Evolutionary conservation across 208 protist genomes (phyloP).

Genomic region (Acanthamoeba healyi): DNA sequence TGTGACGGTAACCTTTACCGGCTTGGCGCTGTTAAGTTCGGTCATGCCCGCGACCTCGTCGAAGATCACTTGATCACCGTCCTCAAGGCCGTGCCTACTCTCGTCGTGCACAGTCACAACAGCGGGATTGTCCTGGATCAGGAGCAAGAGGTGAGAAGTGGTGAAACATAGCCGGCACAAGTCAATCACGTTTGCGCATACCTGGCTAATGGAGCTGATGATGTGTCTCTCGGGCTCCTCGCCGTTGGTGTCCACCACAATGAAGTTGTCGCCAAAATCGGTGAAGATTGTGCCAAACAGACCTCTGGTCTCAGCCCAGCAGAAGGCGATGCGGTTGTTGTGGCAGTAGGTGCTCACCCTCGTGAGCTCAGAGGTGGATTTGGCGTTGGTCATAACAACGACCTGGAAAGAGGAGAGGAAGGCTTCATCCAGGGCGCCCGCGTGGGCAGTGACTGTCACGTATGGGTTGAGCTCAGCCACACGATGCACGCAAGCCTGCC

Average conservation of each 20-base stretch:
- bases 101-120: constrained; percentile 60
- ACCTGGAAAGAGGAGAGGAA: constrained; percentile 39
- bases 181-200: not conserved
- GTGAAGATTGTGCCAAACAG: constrained; percentile 89
- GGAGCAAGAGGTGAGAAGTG: not conserved
- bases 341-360: constrained; percentile 85
- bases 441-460: not conserved
- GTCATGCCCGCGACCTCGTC: constrained; percentile 80
- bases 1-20: constrained; percentile 75
- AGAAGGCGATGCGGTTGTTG: constrained; percentile 78
- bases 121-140: constrained; percentile 28
- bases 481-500: not conserved
- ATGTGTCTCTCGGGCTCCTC: constrained; percentile 83
- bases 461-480: not conserved
- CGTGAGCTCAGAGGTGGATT: constrained; percentile 76
- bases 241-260: constrained; percentile 90
- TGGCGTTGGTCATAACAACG: constrained; percentile 42
- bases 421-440: not conserved
- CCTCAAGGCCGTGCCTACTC: constrained; percentile 48
- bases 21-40: constrained; percentile 76
- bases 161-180: not conserved
- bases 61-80: constrained; percentile 93
- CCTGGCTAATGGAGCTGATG: constrained; percentile 46
- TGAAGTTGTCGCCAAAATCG: constrained; percentile 92
- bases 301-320: constrained; percentile 83